These are phyloP conservation scores for Cyclospora cayetanensis DNA, from an alignment of 169 alveolate genomes.

Conservation along the genomic window DNA sequence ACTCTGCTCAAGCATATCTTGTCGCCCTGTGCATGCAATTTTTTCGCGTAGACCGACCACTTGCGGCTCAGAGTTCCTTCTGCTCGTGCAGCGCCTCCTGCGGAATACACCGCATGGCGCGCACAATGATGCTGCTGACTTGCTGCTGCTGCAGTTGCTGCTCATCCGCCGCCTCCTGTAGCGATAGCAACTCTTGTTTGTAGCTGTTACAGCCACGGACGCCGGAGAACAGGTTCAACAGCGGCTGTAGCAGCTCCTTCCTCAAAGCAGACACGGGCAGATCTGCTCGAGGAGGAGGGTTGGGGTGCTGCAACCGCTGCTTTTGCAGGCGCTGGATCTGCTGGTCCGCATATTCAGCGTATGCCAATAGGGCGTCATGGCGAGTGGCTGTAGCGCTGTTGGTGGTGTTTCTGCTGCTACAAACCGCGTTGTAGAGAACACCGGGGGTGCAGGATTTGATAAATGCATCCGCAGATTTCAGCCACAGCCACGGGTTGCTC, in stretches of 20 bases:
- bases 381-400: not conserved
- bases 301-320: not conserved
- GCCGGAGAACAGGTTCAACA: not conserved
- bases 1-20: too few relatives aligned
- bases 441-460: not conserved
- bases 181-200: not conserved
- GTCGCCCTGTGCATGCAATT: too few relatives aligned
- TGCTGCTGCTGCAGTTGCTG: not conserved
- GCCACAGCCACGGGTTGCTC: not conserved
- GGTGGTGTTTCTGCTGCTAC: not conserved
- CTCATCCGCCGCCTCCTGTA: not conserved
- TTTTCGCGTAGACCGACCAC: too few relatives aligned
- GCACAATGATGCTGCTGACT: not conserved
- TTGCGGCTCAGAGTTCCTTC: not conserved
- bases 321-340: not conserved
- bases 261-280: not conserved
- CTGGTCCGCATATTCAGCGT: not conserved
- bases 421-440: not conserved
- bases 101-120: not conserved
- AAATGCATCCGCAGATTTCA: not conserved
- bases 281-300: too few relatives aligned
- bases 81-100: not conserved
- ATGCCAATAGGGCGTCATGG: not conserved
- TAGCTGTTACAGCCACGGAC: not conserved
- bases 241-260: not conserved